A percentile compares a stretch with the other conserved stretches of the same genome.
These are phyloP conservation scores for Boehmeria nivea DNA, from an alignment of 306 rosid species.

Conservation along the genomic window DNA sequence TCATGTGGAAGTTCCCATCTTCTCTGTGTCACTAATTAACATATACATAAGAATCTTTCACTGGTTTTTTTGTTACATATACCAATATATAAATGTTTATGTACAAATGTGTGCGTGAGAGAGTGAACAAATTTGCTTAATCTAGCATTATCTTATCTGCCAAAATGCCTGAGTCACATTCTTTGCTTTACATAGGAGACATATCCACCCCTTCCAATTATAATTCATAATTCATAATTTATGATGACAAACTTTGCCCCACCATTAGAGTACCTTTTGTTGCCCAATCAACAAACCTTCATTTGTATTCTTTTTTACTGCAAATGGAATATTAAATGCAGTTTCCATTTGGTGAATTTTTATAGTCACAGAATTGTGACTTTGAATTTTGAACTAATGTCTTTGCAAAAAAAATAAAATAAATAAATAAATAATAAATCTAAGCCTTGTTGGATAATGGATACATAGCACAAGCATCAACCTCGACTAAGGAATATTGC, in stretches of 20 bases:
- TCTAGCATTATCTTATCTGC: slow-evolving; percentile 1
- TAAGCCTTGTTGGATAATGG: no score
- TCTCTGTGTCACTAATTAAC: no score
- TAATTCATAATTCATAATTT: no score
- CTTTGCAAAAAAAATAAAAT: no score
- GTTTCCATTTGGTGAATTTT: background rate
- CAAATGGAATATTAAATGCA: slow-evolving; percentile 5
- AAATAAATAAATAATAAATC: no score
- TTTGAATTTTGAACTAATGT: no score
- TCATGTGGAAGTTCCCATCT: no score
- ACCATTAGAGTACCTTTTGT: slow-evolving; percentile 11
- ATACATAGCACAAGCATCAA: no score
- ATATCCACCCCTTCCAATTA: background rate
- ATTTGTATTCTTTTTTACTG: background rate
- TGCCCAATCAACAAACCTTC: slow-evolving; percentile 16
- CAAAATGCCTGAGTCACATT: slow-evolving; percentile 1
- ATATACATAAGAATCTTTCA: no score
- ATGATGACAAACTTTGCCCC: slow-evolving; percentile 17
- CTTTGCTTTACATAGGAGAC: slow-evolving; percentile 1
- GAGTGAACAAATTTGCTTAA: background rate
- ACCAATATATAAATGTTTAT: background rate
- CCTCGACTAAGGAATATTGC: no score
- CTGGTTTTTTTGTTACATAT: background rate
- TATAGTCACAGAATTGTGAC: no score
- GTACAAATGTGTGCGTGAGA: background rate